Evolutionary conservation across 2,329 filamentous ascomycete species (phyloP).

Genomic region (Graphilbum sp.): DNA sequence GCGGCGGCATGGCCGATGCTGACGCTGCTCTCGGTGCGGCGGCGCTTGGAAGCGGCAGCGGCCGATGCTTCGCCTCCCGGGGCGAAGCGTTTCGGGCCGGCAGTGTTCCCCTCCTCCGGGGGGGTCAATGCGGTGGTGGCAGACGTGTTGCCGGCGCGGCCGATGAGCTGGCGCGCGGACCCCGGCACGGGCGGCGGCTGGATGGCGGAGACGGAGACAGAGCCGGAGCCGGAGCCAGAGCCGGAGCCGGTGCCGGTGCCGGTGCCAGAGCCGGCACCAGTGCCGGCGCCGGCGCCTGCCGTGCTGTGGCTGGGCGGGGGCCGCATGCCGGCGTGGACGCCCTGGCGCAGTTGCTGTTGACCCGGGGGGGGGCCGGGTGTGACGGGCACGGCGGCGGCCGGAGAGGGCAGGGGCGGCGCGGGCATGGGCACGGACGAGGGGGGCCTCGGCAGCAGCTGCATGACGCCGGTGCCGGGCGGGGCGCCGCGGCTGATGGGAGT

Average conservation of each 20-base stretch:
- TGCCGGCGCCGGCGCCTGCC: not conserved
- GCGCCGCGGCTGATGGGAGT: constrained; percentile 26
- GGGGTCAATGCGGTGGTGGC: constrained; percentile 34
- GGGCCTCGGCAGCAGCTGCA: constrained; percentile 19
- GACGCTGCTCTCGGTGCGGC: constrained; percentile 15
- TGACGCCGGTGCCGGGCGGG: constrained; percentile 29
- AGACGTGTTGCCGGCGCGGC: constrained; percentile 9
- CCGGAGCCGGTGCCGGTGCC: constrained; percentile 6
- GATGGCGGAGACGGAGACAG: constrained; percentile 1
- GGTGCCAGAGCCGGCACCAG: constrained; percentile 8
- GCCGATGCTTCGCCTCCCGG: constrained; percentile 6
- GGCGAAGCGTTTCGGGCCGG: constrained; percentile 23
- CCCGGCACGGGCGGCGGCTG: constrained; percentile 2
- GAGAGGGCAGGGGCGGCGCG: not conserved
- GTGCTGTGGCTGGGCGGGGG: not conserved
- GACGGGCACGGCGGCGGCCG: not conserved
- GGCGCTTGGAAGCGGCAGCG: constrained; percentile 17
- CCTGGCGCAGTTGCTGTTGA: no score
- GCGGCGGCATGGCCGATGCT: constrained; percentile 4
- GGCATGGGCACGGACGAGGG: no score
- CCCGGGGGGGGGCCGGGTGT: not conserved
- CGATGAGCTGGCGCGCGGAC: not conserved
- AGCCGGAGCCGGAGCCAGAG: no score
- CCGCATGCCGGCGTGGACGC: no score
- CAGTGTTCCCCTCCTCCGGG: constrained; percentile 28